Evolutionary conservation across 2,329 filamentous ascomycete species (phyloP).

Genomic region (Geosmithia flava): DNA sequence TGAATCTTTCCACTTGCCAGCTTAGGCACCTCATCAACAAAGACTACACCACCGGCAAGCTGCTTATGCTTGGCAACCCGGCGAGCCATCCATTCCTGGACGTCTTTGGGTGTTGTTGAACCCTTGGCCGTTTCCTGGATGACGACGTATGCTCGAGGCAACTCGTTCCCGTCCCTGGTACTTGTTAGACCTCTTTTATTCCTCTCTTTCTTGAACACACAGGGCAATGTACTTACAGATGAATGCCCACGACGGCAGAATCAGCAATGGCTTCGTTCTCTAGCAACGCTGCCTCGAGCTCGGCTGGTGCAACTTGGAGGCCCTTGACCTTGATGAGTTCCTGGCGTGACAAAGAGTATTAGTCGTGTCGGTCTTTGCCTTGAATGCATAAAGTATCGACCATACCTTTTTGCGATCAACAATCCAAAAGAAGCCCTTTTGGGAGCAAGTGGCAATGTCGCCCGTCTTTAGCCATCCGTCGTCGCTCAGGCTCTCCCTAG

Average conservation of each 20-base stretch:
- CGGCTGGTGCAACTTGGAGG: conserved; percentile 47
- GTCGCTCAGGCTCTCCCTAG: conserved; percentile 31
- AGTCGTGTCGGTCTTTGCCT: not conserved
- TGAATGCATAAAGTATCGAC: not conserved
- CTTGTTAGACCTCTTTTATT: not conserved
- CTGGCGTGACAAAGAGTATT: conserved; percentile 12
- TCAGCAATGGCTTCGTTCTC: conserved; percentile 39
- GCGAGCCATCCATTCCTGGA: conserved; percentile 32
- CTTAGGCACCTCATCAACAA: conserved; percentile 44
- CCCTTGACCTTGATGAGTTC: conserved; percentile 49
- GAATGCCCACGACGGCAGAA: conserved; percentile 41
- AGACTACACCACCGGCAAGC: conserved; percentile 36
- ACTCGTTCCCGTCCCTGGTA: conserved; percentile 31
- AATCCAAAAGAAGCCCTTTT: conserved; percentile 31
- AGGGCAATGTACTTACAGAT: conserved; percentile 17
- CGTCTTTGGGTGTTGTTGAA: conserved; percentile 34
- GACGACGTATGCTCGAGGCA: conserved; percentile 38
- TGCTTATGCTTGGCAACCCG: conserved; percentile 39
- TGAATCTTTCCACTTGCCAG: conserved; percentile 45
- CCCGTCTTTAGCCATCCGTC: conserved; percentile 50
- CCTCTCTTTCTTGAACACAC: not conserved
- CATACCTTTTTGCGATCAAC: conserved; percentile 34
- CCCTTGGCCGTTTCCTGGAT: conserved; percentile 31
- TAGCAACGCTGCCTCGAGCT: conserved; percentile 38
- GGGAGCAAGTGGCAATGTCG: conserved; percentile 37